Evolutionary conservation across 2,329 filamentous ascomycete species (phyloP), one percentile per base, ranked within the genome.

Genomic region (Epichloe baconii): DNA sequence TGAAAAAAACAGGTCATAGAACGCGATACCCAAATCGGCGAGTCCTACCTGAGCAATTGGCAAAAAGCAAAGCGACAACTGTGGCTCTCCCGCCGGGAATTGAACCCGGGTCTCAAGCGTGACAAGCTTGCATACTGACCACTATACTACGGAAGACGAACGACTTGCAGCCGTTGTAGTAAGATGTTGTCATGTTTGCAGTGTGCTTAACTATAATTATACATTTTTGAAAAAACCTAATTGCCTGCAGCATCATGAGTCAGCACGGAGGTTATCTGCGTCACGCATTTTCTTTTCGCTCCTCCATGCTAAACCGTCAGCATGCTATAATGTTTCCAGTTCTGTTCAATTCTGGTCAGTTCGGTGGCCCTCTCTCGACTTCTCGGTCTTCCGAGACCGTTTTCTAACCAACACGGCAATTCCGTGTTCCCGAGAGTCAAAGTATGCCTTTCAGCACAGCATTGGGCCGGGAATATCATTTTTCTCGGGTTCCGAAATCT

Each of bases 71-170:
- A 7, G 0, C 0, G 1, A 37, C n/a, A 36, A 5, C 10, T 19
- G 48, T 42, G 21, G 7, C 48, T 49, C 48, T 49, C 48, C 48
- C 34, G 48, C 48, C 48, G 48, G 48, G 48, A 49, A 49, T 49
- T 49, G 48, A 49, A 49, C 48, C 48, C 48, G 48, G 48, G 48
- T 49, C 48, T 49, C 48, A 49, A 49, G 48, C 48, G 48, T 49
- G 48, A 49, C 48, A 49, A 48, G 47, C 47, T 48, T 43, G 47
- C 47, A 48, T 46, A 46, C 44, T 46, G 44, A 48, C 47, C 38
- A 49, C 48, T 49, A 49, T 49, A 49, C 48, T 49, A 49, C 48
- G 48, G 48, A 49, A 49, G 48, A 49, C 38, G 41, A 49, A 38
- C 44, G 48, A 19, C 41, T 44, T 49, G 41, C 1, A 49, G 41